Percentiles rank a stretch among this genome's conserved stretches.
Evolutionary conservation across 1,284 basidiomycete genomes (phyloP).

Genomic region (Marasmius tenuissimus): DNA sequence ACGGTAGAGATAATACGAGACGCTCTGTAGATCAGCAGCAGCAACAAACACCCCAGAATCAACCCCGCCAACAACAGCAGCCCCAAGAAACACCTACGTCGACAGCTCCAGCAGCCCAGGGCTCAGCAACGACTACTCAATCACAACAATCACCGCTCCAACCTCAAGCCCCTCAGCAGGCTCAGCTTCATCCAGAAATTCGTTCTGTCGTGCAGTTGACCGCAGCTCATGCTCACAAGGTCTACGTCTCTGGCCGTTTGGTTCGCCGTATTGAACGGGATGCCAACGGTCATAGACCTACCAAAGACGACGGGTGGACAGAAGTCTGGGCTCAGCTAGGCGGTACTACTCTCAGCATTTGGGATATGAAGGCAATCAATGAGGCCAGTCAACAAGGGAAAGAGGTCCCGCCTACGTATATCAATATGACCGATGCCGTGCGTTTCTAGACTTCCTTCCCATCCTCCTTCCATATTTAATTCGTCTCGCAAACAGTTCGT

Average conservation of each 20-base stretch:
- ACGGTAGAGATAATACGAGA: conserved; percentile 16
- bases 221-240: conserved; percentile 70
- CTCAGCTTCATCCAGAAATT: conserved; percentile 70
- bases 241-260: conserved; percentile 82
- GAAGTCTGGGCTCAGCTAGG: conserved; percentile 94
- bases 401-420: conserved; percentile 84
- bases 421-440: conserved; percentile 87
- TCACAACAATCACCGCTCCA: background rate
- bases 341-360: conserved; percentile 89
- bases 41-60: background rate
- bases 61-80: conserved; percentile 2
- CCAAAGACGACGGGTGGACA: conserved; percentile 83
- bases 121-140: background rate
- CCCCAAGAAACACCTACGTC: background rate
- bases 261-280: conserved; percentile 71
- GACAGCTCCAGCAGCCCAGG: background rate
- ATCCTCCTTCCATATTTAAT: conserved; percentile 7
- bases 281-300: conserved; percentile 71
- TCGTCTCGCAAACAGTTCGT: conserved; percentile 49
- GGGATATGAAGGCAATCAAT: conserved; percentile 85
- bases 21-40: conserved; percentile 16
- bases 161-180: conserved; percentile 15
- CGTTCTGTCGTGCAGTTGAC: conserved; percentile 71
- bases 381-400: conserved; percentile 77
- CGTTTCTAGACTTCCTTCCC: conserved; percentile 30